Percentiles rank a stretch among this genome's conserved stretches.
These are phyloP conservation scores for Stereum hirsutum DNA, from an alignment of 1,284 basidiomycete genomes.

Conservation along the genomic window DNA sequence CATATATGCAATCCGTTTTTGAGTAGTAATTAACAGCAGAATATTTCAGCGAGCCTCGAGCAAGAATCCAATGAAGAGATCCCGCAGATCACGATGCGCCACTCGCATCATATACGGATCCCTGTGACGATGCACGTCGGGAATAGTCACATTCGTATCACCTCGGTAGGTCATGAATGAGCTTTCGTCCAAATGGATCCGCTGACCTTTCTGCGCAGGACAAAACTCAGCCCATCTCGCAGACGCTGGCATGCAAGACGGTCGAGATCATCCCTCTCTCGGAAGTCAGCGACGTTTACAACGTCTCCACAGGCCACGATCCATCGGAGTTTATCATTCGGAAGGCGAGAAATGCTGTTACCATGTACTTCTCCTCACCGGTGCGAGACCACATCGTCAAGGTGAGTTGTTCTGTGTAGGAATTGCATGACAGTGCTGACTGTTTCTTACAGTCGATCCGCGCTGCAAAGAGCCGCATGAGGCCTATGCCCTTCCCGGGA, in stretches of 20 bases:
- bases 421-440: background rate
- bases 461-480: conserved; percentile 58
- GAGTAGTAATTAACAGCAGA: conserved; percentile 1
- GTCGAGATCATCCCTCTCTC: conserved; percentile 72
- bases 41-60: conserved; percentile 43
- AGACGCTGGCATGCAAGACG: conserved; percentile 56
- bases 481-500: conserved; percentile 43
- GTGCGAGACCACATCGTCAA: conserved; percentile 70
- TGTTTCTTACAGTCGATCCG: conserved; percentile 45
- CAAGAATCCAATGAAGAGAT: conserved; percentile 44
- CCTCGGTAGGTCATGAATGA: conserved; percentile 43
- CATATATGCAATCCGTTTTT: background rate
- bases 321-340: conserved; percentile 78
- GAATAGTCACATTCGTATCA: conserved; percentile 57
- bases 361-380: conserved; percentile 60
- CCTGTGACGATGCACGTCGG: conserved; percentile 58
- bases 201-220: conserved; percentile 38
- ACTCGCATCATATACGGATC: conserved; percentile 47
- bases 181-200: background rate
- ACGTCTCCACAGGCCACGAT: conserved; percentile 66
- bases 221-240: conserved; percentile 55
- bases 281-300: conserved; percentile 82
- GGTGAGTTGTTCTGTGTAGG: conserved; percentile 26
- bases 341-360: conserved; percentile 57
- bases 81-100: conserved; percentile 52